Percentiles rank a stretch among this genome's conserved stretches.
phyloP scores from a whole-genome alignment of 1,139 yeast species.

The Yamadazyma oceani region DNA sequence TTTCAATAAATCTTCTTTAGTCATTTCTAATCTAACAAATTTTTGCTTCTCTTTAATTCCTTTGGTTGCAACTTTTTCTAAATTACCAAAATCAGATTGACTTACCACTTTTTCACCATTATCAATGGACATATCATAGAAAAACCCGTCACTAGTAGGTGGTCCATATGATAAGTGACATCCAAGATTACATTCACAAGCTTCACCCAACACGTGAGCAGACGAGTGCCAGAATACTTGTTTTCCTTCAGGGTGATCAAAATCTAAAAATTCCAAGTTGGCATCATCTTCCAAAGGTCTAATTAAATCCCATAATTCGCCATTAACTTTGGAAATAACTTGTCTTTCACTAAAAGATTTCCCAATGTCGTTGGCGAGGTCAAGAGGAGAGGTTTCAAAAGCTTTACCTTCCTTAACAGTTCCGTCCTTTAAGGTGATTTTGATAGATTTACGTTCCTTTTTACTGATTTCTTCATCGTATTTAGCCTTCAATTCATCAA shows the following conservation, averaged over 20 bases:
- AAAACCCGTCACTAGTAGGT: conserved; percentile 97
- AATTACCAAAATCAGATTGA: conserved; percentile 77
- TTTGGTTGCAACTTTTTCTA: conserved; percentile 86
- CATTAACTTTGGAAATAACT: conserved; percentile 88
- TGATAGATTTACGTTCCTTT: conserved; percentile 59
- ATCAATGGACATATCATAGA: conserved; percentile 92
- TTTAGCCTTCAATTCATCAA: conserved; percentile 77
- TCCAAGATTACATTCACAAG: conserved; percentile 94
- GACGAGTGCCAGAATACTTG: conserved; percentile 98
- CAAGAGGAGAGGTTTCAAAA: conserved; percentile 89
- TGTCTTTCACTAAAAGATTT: conserved; percentile 81
- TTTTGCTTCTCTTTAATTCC: conserved; percentile 96
- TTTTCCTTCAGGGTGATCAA: conserved; percentile 81
- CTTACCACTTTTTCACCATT: conserved; percentile 73
- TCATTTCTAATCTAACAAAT: conserved; percentile 88
- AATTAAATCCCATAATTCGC: conserved; percentile 90
- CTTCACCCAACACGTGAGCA: conserved; percentile 98
- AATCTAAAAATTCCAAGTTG: conserved; percentile 67
- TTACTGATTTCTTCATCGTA: conserved; percentile 71
- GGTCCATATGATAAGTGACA: conserved; percentile 91
- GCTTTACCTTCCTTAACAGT: conserved; percentile 72
- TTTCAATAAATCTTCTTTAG: conserved; percentile 85
- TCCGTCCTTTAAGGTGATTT: conserved; percentile 86
- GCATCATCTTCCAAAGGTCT: conserved; percentile 85
- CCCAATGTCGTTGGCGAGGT: conserved; percentile 81